phyloP scores from a whole-genome alignment of 257 asterid species.

The Solanum arcanum region DNA sequence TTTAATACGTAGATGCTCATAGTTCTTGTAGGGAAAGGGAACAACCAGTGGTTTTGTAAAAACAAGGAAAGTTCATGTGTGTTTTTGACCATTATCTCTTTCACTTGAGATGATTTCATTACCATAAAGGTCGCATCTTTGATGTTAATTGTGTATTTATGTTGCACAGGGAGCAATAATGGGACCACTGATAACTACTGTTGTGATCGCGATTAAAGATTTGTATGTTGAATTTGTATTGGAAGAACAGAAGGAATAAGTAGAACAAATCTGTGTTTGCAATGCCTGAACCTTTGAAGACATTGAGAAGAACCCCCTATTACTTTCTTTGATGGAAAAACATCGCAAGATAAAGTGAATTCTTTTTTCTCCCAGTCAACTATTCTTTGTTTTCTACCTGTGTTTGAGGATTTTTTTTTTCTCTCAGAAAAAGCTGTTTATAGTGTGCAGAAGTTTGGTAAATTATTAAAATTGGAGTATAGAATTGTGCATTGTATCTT shows the following conservation, averaged over 20 bases:
- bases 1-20: not conserved
- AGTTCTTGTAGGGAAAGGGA: not conserved
- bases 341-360: not conserved
- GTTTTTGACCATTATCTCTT: not conserved
- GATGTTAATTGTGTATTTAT: not conserved
- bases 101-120: not conserved
- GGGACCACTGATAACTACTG: conserved; percentile 70
- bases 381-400: not conserved
- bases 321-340: not conserved
- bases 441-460: not conserved
- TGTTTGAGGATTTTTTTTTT: not conserved
- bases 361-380: not conserved
- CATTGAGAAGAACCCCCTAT: not conserved
- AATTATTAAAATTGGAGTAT: not conserved
- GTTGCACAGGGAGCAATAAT: conserved; percentile 60
- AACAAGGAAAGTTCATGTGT: not conserved
- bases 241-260: conserved; percentile 28
- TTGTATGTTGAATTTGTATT: conserved; percentile 60
- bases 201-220: conserved; percentile 58
- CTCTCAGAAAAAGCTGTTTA: not conserved
- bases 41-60: not conserved
- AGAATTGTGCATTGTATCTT: not conserved
- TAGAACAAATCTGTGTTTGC: not conserved
- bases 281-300: not conserved
- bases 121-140: not conserved